A percentile compares a stretch with the other conserved stretches of the same genome.
phyloP scores from a whole-genome alignment of 116 monocot genomes.

The Thalassia testudinum region DNA sequence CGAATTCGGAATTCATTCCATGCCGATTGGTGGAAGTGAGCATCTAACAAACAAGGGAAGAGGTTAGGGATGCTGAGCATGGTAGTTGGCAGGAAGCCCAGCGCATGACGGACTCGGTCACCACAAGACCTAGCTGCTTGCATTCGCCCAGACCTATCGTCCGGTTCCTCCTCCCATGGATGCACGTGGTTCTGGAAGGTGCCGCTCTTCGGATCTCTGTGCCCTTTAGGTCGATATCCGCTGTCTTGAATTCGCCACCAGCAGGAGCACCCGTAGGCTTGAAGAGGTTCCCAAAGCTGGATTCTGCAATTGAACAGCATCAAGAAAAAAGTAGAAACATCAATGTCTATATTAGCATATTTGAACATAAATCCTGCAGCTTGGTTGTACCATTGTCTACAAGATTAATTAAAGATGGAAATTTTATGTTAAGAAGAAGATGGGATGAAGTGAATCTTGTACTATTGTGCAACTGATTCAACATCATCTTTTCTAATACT shows the following conservation, averaged over 20 bases:
- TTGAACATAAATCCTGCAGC: too few species aligned
- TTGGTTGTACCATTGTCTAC: too few species aligned
- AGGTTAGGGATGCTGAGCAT: conserved; percentile 39
- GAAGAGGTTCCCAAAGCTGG: conserved; percentile 20
- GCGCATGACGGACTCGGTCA: conserved; percentile 65
- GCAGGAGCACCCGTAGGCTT: conserved; percentile 3
- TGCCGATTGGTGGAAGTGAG: too few species aligned
- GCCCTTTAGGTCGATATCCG: conserved; percentile 10
- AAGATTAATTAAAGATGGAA: too few species aligned
- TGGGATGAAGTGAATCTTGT: too few species aligned
- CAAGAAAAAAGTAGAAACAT: not conserved
- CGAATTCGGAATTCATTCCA: too few species aligned
- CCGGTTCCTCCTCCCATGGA: conserved; percentile 56
- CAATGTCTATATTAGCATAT: not conserved
- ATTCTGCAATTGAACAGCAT: conserved; percentile 12
- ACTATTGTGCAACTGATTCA: too few species aligned
- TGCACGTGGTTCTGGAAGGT: conserved; percentile 14
- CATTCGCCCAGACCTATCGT: conserved; percentile 66
- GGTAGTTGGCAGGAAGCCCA: conserved; percentile 81
- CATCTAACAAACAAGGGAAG: conserved; percentile 53
- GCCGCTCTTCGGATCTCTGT: conserved; percentile 11
- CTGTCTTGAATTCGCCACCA: not conserved
- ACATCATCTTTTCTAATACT: too few species aligned
- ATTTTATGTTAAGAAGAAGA: too few species aligned
- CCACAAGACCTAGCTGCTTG: conserved; percentile 53